Percentiles rank a stretch among this genome's conserved stretches.
Evolutionary conservation across 345 rosid species (phyloP).

Genomic region (Alliaria petiolata): DNA sequence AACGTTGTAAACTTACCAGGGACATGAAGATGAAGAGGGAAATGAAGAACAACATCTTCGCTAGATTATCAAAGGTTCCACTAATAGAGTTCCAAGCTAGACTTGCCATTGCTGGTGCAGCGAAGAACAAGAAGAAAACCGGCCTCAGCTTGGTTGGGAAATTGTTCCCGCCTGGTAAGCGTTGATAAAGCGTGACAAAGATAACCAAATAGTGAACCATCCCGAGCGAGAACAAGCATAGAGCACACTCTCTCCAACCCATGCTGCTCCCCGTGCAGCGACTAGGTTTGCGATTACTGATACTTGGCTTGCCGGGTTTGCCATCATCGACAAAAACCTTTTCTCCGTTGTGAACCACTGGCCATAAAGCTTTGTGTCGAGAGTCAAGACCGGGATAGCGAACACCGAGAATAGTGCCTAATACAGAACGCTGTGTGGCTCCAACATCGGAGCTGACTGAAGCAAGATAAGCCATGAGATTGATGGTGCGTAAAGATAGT

Average conservation of each 20-base stretch:
- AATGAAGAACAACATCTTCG: conserved; percentile 60
- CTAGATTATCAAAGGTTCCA: conserved; percentile 42
- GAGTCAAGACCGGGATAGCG: conserved; percentile 43
- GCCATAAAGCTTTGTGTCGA: conserved; percentile 66
- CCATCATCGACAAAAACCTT: conserved; percentile 46
- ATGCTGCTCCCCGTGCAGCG: conserved; percentile 54
- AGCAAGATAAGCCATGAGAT: conserved; percentile 64
- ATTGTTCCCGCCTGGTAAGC: conserved; percentile 38
- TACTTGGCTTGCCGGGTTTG: conserved; percentile 65
- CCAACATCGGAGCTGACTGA: conserved; percentile 47
- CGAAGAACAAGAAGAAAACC: conserved; percentile 64
- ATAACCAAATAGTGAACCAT: conserved; percentile 63
- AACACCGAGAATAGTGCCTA: conserved; percentile 40
- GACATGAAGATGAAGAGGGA: conserved; percentile 58
- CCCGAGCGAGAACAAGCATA: conserved; percentile 62
- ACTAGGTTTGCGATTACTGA: conserved; percentile 61
- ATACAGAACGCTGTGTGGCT: conserved; percentile 7
- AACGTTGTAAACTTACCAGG: conserved; percentile 36
- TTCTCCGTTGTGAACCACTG: conserved; percentile 76
- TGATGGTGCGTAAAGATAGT: conserved; percentile 67
- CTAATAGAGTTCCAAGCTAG: conserved; percentile 64
- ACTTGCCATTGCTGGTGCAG: conserved; percentile 65
- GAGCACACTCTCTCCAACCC: conserved; percentile 59
- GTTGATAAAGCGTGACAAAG: conserved; percentile 71
- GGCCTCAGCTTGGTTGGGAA: conserved; percentile 52